Evolutionary conservation across 495 filamentous ascomycete genomes (phyloP), one percentile per base, ranked within the genome.

Genomic region (Xylaria castorea): DNA sequence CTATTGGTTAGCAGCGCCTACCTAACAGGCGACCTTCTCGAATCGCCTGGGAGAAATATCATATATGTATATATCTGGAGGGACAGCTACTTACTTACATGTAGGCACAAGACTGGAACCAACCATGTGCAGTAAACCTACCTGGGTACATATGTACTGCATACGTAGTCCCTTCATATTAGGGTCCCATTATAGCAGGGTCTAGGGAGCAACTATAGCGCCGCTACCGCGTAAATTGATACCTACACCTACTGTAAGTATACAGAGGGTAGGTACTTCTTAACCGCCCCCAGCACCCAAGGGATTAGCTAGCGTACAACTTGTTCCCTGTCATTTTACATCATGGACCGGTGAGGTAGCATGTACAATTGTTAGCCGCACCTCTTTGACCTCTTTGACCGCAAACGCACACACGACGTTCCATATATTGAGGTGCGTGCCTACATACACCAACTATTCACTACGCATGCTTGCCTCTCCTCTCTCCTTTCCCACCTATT

Each of bases 221-320:
- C 75, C 67, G 70, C 32, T 73, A 38, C 74, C 68, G 75, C 64
- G 73, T 75, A 75, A 73, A 75, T 72, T 58, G 55, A 66, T 30
- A 42, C 38, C 0, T 9, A 27, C 38, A 22, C 14, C 20, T 36
- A n/a, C n/a, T n/a, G n/a, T n/a, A 42, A 42, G 38, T 42, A 42
- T 42, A 42, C 38, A 42, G 38, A 42, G 38, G 14, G 38, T n/a
- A 63, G 50, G 63, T 63, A 53, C 55, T 30, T 36, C 50, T 7
- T 22, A 4, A 25, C 11, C 25, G 6, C 20, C 51, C n/a, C n/a
- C n/a, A 51, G 48, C 53, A 20, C 30, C 27, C 14, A 11, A 6
- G 27, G 3, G n/a, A n/a, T 8, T 14, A 20, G 14, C 18, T 61
- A 42, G 36, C 20, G 36, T 42, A 3, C 18, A 42, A 42, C 36